A percentile compares a stretch with the other conserved stretches of the same genome.
Evolutionary conservation across 805 yeast species (phyloP).

Genomic region (Pichia exigua): DNA sequence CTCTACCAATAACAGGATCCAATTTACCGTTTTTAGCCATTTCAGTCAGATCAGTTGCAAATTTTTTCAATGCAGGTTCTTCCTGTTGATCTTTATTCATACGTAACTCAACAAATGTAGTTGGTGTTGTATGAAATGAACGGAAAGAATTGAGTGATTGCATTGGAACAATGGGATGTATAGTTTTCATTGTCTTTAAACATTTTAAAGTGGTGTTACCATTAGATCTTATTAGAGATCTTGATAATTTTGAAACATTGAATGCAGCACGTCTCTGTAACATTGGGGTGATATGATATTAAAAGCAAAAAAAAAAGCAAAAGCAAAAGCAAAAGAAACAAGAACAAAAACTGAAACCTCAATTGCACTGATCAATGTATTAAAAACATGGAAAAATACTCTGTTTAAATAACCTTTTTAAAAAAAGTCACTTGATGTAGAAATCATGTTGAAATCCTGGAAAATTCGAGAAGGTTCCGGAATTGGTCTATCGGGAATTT

Average conservation of each 20-base stretch:
- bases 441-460: not conserved
- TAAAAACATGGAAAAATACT: too few species aligned
- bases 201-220: not conserved
- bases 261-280: not conserved
- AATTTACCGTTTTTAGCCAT: constrained; percentile 83
- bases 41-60: constrained; percentile 78
- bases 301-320: too few species aligned
- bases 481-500: not conserved
- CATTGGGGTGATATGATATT: not conserved
- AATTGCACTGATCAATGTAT: too few species aligned
- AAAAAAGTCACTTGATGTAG: too few species aligned
- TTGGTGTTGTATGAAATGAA: constrained; percentile 13
- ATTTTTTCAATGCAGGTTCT: constrained; percentile 74
- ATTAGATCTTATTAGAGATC: not conserved
- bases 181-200: not conserved
- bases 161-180: not conserved
- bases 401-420: too few species aligned
- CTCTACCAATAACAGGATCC: constrained; percentile 96
- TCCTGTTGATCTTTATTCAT: constrained; percentile 34
- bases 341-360: too few species aligned
- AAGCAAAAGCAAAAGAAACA: too few species aligned
- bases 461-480: not conserved
- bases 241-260: not conserved
- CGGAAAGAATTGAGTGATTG: constrained; percentile 14
- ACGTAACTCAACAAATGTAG: constrained; percentile 19